Evolutionary conservation across 1,284 basidiomycete genomes (phyloP).

Genomic region (Puccinia horiana): DNA sequence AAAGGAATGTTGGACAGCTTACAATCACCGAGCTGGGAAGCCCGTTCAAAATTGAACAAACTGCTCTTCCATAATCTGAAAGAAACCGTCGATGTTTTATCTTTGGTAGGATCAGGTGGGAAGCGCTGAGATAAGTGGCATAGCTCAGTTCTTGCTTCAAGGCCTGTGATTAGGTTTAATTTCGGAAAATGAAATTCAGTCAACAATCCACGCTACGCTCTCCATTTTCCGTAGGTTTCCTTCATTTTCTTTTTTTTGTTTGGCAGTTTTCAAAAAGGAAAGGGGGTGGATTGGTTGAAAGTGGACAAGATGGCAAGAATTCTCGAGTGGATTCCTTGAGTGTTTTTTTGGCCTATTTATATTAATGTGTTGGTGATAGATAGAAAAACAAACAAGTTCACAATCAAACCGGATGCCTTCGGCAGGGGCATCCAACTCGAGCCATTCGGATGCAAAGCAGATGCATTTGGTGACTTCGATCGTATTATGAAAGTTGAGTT

Average conservation of each 20-base stretch:
- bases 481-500: constrained; percentile 23
- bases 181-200: constrained; percentile 35
- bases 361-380: constrained; percentile 33
- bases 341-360: neutral
- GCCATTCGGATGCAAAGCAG: constrained; percentile 83
- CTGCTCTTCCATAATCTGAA: constrained; percentile 86
- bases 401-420: constrained; percentile 94
- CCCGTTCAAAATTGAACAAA: constrained; percentile 72
- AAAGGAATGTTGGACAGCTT: constrained; percentile 44
- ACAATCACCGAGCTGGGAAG: constrained; percentile 59
- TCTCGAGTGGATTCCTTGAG: neutral
- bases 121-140: constrained; percentile 85
- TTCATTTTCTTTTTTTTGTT: neutral
- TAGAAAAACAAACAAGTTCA: constrained; percentile 71
- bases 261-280: neutral
- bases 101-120: constrained; percentile 82
- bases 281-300: neutral
- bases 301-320: neutral
- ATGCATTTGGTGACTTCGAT: constrained; percentile 58
- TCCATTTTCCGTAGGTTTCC: neutral
- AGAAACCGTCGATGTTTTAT: constrained; percentile 80
- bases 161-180: constrained; percentile 65
- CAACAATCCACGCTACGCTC: neutral
- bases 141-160: constrained; percentile 90
- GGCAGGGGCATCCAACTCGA: constrained; percentile 88